Evolutionary conservation across 1,139 yeast species (phyloP), one percentile per base, ranked within the genome.

Genomic region (Zygosaccharomyces sapae): DNA sequence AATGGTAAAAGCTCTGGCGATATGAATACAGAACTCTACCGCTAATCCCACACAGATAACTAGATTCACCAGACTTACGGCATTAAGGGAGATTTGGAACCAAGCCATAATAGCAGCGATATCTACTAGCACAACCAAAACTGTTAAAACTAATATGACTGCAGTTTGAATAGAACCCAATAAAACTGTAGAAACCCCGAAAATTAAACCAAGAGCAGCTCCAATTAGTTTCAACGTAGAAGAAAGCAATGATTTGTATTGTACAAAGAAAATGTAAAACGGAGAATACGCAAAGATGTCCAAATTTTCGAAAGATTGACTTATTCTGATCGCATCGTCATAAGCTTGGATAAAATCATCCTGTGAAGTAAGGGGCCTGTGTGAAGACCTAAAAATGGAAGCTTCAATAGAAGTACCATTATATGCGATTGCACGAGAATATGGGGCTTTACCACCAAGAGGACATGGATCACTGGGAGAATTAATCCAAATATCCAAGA

Each of bases 401-500:
- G 94, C 73, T 3, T 63, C 56, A 18, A 90, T 75, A 1, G 62
- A 59, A 0, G 70, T 67, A 16, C 72, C 68, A 45, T 72, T 70
- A 42, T 71, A 70, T 1, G 74, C 66, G 12, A 92, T 72, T 0
- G 92, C 75, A 4, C 72, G 68, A 0, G 86, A 75, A 61, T 90
- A 92, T 0, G 97, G 95, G 0, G 97, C 97, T 60, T 86, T 85
- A 1, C 98, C 98, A 3, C 96, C 97, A 27, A 92, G 71, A 1
- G 97, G 97, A 66, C 98, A 92, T 2, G 94, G 89, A 58, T 87
- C 95, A 49, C 96, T 85, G 38, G 87, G 87, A 1, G 86, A 69
- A 38, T 80, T 74, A 27, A 92, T 86, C 98, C 98, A 92, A 41
- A 83, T 79, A 20, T 78, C 67, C 62, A 88, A 84, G 60, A 74